Evolutionary conservation across 2,329 filamentous ascomycete genomes (phyloP), one percentile per base, ranked within the genome.

Genomic region (Didymellaceae sp.): DNA sequence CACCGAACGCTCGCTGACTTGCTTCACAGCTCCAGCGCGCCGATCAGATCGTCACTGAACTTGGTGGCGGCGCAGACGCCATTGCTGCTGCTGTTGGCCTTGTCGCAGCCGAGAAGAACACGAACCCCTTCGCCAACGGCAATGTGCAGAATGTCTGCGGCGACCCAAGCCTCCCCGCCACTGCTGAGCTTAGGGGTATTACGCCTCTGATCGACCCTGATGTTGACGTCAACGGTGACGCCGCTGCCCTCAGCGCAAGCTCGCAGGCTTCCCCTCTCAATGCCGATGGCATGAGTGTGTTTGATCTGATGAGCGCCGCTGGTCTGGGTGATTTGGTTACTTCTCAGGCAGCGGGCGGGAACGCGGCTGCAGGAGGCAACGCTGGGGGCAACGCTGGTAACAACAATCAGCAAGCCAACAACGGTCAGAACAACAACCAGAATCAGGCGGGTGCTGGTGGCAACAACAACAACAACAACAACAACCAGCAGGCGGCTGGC

Each of bases 61-160:
- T 88, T 25, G 86, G 86, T 44, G 80, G 74, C 35, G 82, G 83
- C 59, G 72, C 78, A n/a, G 74, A 79, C 54, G 84, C 86, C 57
- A 76, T 89, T 50, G 77, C 80, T 11, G 86, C 83, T 16, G 86
- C 86, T 14, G 80, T 80, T 50, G 81, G 80, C 13, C 78, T 88
- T 28, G 86, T 88, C 11, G 80, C 82, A 20, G 86, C 86, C 4
- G 86, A 88, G 77, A 85, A 87, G 73, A 89, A 89, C 80, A 87
- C 87, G 77, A 89, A 89, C 76, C 85, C 84, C 42, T 88, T 85
- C 58, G 81, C 73, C 47, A 80, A 82, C 55, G 75, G 75, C 62
- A 78, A 84, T 25, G 85, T 83, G 14, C 70, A 72, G 62, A 83
- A 79, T 54, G 81, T 90, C 66, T 89, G 87, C 73, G 80, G 77